Evolutionary conservation across 2,329 filamentous ascomycete genomes (phyloP).

Genomic region (Pezicula radicicola): DNA sequence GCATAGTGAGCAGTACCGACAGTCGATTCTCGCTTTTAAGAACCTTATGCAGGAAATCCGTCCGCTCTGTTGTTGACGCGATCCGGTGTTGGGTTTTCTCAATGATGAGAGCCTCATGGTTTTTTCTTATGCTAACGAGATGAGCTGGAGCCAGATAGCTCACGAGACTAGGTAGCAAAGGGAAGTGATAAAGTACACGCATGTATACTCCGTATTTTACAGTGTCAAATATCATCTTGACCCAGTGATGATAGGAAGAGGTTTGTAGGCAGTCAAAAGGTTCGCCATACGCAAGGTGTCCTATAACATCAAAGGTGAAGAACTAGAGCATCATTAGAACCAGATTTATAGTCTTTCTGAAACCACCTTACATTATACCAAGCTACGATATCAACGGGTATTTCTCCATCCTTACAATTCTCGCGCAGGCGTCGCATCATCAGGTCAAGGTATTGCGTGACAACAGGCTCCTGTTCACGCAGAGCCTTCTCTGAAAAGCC

Average conservation of each 20-base stretch:
- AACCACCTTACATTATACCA: too few species aligned
- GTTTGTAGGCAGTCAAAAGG: constrained; percentile 54
- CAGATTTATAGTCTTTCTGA: too few species aligned
- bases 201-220: neutral
- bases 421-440: constrained; percentile 24
- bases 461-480: constrained; percentile 28
- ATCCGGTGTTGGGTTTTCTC: too few species aligned
- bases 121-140: too few species aligned
- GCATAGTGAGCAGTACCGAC: constrained; percentile 27
- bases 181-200: neutral
- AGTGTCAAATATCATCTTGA: neutral
- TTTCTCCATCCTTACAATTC: constrained; percentile 5
- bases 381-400: constrained; percentile 12
- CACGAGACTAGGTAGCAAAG: neutral
- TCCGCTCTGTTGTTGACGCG: too few species aligned
- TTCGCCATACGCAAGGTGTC: constrained; percentile 63
- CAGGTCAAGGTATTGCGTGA: constrained; percentile 27
- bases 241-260: neutral
- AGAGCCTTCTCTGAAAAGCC: constrained; percentile 26
- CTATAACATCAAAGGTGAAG: constrained; percentile 48
- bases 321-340: constrained; percentile 55
- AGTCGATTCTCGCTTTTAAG: too few species aligned
- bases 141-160: neutral
- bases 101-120: too few species aligned
- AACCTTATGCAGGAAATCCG: too few species aligned